A percentile compares a stretch with the other conserved stretches of the same genome.
These are phyloP conservation scores for Blastobotrys peoriensis DNA, from an alignment of 805 yeast species.

Conservation along the genomic window DNA sequence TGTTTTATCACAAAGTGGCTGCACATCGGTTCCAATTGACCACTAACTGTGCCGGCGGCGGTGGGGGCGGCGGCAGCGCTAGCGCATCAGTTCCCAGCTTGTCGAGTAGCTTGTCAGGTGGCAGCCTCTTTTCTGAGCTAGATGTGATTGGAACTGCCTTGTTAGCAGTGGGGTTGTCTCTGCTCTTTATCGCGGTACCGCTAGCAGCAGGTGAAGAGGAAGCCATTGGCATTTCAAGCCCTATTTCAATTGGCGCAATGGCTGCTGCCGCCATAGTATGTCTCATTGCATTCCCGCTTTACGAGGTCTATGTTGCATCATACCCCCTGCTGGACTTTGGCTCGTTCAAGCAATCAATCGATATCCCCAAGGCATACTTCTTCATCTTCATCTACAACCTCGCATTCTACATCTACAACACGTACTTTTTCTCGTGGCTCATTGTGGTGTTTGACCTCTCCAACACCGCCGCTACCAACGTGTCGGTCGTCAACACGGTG, in stretches of 20 bases:
- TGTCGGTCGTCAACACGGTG: conserved; percentile 10
- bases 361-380: conserved; percentile 18
- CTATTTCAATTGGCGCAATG: background rate
- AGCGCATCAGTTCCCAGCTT: too few species aligned
- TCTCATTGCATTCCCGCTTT: conserved; percentile 9
- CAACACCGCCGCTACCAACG: conserved; percentile 11
- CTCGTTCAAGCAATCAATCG: conserved; percentile 25
- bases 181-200: conserved; percentile 5
- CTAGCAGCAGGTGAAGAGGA: background rate
- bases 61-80: too few species aligned
- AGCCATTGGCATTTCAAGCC: background rate
- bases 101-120: too few species aligned
- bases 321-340: conserved; percentile 35
- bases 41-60: background rate
- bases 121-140: background rate
- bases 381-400: conserved; percentile 25
- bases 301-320: conserved; percentile 24
- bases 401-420: conserved; percentile 18
- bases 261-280: background rate
- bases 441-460: conserved; percentile 11
- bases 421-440: conserved; percentile 14
- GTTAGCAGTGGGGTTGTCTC: background rate
- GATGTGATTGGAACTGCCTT: conserved; percentile 1
- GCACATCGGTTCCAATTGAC: background rate
- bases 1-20: conserved; percentile 14